Base-by-base conservation (phyloP, 23 red algal genomes). In the Pyropia yezoensis region DNA sequence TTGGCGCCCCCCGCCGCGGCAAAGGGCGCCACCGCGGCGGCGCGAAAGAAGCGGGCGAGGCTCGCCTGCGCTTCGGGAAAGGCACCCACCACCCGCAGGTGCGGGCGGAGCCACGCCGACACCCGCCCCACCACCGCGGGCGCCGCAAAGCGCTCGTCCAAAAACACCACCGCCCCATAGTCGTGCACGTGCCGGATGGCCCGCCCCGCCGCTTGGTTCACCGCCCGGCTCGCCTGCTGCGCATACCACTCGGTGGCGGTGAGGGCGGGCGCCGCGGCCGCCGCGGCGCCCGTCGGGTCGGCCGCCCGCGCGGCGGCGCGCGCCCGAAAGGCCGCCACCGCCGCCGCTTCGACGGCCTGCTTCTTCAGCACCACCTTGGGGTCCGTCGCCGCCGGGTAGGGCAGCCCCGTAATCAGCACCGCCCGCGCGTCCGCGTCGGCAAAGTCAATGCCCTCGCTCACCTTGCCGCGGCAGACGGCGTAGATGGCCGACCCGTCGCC, bases 371-470 rank as follows among this genome's bases (percentile, higher is more conserved):
- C 45, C 27, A 98, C 82, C 69, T 85, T 83, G 9, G 86, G 78
- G 61, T 98, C 85, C 27, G 78, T 67, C 12, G 75, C 71, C 14
- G 85, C 66, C 21, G 94, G 94, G 66, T 81, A 98, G 12, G 94
- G 94, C 30, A 98, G 60, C 18, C 94, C 94, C 13, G 77, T 79
- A 14, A 98, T 71, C 12, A 98, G 20, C 21, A 98, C 94, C 28
- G 83, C 85, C 33, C 94, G 80, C 52, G 77, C 94, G 62, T 88
- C 82, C 14, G 78, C 81, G 62, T 98, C 94, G 27, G 85, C 81
- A 63, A 98, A 98, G 67, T 98, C 85, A 34, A 98, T 81, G 12
- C 94, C 94, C 62, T 98, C 94, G 9, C 71, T 79, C 14, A 88
- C 70, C 50, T 88, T 84, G 50, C 94, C 94, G 21, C 94, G 78